Conservation (phyloP, 495 filamentous ascomycete species). For the Beverwykella pulmonaria region DNA sequence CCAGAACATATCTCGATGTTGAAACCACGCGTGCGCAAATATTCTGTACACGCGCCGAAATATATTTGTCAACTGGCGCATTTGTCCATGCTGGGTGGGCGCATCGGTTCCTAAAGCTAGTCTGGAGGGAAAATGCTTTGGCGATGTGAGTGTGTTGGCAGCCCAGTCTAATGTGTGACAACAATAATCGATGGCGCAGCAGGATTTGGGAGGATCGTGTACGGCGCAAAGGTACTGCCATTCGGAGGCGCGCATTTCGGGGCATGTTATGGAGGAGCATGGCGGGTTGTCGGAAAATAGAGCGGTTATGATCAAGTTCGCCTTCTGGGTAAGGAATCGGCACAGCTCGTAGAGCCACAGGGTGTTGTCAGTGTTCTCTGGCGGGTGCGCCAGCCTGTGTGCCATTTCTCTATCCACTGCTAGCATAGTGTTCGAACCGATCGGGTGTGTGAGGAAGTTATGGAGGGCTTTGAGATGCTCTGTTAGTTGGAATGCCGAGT, state of each 20-base stretch:
- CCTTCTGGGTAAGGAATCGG: conserved; percentile 89
- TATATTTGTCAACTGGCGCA: conserved; percentile 88
- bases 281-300: conserved; percentile 88
- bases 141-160: conserved; percentile 82
- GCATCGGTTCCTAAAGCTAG: conserved; percentile 64
- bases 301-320: conserved; percentile 85
- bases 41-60: conserved; percentile 93
- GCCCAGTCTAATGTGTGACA: conserved; percentile 98
- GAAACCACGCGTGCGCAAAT: conserved; percentile 98
- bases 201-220: conserved; percentile 90
- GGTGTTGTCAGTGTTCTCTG: conserved; percentile 75
- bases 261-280: conserved; percentile 83
- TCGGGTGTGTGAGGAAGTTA: conserved; percentile 70
- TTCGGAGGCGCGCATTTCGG: conserved; percentile 97
- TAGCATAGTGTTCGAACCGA: conserved; percentile 54
- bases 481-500: conserved; percentile 96
- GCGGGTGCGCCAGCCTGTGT: conserved; percentile 71
- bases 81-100: conserved; percentile 53
- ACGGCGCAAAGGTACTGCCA: conserved; percentile 99
- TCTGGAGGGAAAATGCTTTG: conserved; percentile 89
- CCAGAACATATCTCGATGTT: conserved; percentile 95
- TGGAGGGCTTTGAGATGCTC: conserved; percentile 95
- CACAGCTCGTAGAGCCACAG: conserved; percentile 98
- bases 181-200: conserved; percentile 98
- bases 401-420: conserved; percentile 77